These are phyloP conservation scores for Cetradonia linearis DNA, from an alignment of 495 filamentous ascomycete genomes.

Conservation along the genomic window DNA sequence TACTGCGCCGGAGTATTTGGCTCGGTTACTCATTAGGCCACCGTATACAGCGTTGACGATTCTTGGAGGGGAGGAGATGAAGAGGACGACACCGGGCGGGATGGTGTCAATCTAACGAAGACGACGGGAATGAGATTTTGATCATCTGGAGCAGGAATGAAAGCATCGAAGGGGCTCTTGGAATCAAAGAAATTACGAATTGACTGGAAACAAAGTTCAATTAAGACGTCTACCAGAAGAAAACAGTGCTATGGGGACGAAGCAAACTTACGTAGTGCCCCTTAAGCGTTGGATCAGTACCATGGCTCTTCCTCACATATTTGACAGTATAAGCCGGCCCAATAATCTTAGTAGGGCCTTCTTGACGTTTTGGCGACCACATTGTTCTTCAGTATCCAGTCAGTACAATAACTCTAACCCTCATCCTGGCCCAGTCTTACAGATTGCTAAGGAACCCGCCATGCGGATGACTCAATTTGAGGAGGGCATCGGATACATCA, in stretches of 20 bases:
- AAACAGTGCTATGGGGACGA: background rate
- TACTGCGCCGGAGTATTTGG: conserved; percentile 31
- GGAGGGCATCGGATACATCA: conserved; percentile 33
- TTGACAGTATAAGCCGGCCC: conserved; percentile 50
- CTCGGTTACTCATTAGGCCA: conserved; percentile 48
- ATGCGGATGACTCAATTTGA: conserved; percentile 40
- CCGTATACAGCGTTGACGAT: conserved; percentile 49
- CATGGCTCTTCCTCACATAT: conserved; percentile 39
- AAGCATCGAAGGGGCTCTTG: background rate
- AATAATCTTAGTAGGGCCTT: conserved; percentile 43
- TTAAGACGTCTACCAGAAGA: background rate
- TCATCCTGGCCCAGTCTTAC: background rate
- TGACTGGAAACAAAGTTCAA: background rate
- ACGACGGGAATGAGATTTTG: background rate
- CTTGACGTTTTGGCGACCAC: conserved; percentile 45
- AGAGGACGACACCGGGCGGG: conserved; percentile 41
- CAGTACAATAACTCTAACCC: background rate
- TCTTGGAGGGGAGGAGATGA: conserved; percentile 44
- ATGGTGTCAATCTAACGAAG: conserved; percentile 42
- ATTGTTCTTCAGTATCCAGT: conserved; percentile 29
- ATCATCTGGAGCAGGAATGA: background rate
- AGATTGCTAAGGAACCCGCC: conserved; percentile 49
- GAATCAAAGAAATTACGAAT: background rate
- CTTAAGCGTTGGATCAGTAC: conserved; percentile 32
- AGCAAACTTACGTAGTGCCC: conserved; percentile 37